Base-by-base conservation (phyloP, 116 monocot species). In the Posidonia oceanica region DNA sequence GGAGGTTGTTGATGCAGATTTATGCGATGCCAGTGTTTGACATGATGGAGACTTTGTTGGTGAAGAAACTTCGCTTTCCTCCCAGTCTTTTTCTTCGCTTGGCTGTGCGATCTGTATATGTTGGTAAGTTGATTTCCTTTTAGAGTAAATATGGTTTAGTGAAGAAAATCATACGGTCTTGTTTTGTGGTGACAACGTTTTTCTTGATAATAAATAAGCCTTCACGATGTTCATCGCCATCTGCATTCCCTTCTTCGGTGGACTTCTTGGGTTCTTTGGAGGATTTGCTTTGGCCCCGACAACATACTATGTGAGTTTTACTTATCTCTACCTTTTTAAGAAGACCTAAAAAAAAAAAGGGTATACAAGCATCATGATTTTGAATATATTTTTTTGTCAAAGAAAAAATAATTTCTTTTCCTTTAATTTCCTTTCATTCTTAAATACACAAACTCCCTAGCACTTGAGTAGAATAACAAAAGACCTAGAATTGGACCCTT, bases 21-120 rank as follows among this genome's bases (percentile, higher is more conserved):
- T 90, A 82, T 55, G 90, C 90, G 5, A 87, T 90, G 87, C 90
- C 90, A 0, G 90, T 91, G 4, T 91, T 91, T 52, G 90, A 91
- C 71, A 91, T 87, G 87, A 80, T 84, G 1, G 90, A 91, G 48
- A 84, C 87, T 0, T 74, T 87, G 15, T 71, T 91, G 7, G 85
- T 87, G 41, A 87, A 87, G 79, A 84, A 91, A 39, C 42, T 91
- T 69, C 57, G 64, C 83, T 0, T 48, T 12, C 7, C 48, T 48
- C 48, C 48, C 8, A 0, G 48, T 48, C 48, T 48, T 12, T 12
- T 48, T 7, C 53, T 91, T 69, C 84, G 91, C 0, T 56, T 91
- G 36, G 57, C 87, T 53, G 64, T 82, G 0, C 80, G 91, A 15
- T 69, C 74, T 58, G 11, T 72, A 16, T 91, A 87, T 48, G 91